These are phyloP conservation scores for Dothidotthia symphoricarpi DNA, from an alignment of 2,329 filamentous ascomycete species.

Conservation along the genomic window DNA sequence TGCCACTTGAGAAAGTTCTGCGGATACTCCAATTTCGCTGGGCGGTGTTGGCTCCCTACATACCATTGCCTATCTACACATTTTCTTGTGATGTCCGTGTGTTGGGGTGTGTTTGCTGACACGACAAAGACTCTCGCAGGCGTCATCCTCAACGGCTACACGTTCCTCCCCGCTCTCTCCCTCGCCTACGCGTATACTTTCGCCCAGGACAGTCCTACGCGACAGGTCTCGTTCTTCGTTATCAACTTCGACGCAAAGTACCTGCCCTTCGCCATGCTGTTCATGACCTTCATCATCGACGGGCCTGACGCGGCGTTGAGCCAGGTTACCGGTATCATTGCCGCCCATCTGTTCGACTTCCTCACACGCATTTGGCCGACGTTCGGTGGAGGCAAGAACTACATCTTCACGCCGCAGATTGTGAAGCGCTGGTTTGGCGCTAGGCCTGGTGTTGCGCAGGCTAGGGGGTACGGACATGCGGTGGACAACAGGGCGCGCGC, in stretches of 20 bases:
- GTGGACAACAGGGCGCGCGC: constrained; percentile 41
- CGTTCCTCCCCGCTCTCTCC: constrained; percentile 62
- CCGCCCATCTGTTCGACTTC: constrained; percentile 90
- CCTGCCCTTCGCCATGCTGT: constrained; percentile 76
- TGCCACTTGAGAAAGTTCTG: constrained; percentile 53
- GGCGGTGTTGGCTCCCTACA: constrained; percentile 68
- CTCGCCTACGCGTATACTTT: constrained; percentile 82
- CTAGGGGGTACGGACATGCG: constrained; percentile 63
- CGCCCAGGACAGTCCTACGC: constrained; percentile 78
- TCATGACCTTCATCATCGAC: constrained; percentile 67
- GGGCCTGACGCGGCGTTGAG: constrained; percentile 58
- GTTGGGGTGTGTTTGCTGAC: constrained; percentile 26
- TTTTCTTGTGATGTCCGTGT: constrained; percentile 2
- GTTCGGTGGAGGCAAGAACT: constrained; percentile 79
- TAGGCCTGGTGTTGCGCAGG: constrained; percentile 43
- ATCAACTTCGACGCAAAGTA: constrained; percentile 79
- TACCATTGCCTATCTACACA: constrained; percentile 27
- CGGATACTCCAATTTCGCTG: constrained; percentile 54
- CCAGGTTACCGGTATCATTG: constrained; percentile 75
- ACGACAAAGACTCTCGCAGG: constrained; percentile 53
- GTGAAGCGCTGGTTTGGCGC: constrained; percentile 65
- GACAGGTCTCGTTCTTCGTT: constrained; percentile 75
- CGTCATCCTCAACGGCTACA: constrained; percentile 51
- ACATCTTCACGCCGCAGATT: constrained; percentile 70
- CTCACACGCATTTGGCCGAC: constrained; percentile 82